Percentiles rank a stretch among this genome's conserved stretches.
Conservation (phyloP, 805 yeast species). For the Metschnikowia shivogae region DNA sequence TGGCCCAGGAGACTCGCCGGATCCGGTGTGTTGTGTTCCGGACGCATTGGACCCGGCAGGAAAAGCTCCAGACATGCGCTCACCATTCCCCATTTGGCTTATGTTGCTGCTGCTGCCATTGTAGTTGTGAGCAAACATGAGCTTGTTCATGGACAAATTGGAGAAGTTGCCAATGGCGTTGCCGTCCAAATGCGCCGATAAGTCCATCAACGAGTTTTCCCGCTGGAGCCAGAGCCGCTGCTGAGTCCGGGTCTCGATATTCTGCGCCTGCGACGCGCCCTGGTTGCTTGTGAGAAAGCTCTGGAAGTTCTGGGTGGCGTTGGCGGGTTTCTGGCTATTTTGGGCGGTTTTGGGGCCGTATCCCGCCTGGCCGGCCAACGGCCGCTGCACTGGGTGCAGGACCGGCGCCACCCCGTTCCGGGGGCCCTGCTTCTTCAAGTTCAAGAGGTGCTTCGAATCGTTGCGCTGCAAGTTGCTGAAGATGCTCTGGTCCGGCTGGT, state of each 20-base stretch:
- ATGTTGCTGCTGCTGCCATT: conserved; percentile 16
- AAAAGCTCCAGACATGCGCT: neutral
- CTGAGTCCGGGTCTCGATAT: conserved; percentile 66
- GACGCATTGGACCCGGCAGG: neutral
- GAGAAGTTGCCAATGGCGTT: conserved; percentile 33
- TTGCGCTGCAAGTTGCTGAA: conserved; percentile 40
- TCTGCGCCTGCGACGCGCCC: conserved; percentile 6
- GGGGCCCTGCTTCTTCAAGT: conserved; percentile 19
- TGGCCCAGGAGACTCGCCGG: neutral
- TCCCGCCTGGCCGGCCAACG: conserved; percentile 2
- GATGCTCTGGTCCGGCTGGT: conserved; percentile 41
- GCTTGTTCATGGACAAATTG: conserved; percentile 34
- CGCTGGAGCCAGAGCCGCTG: conserved; percentile 81
- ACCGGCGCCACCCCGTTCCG: neutral
- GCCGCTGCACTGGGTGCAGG: neutral
- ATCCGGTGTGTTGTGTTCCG: neutral
- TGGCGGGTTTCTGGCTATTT: neutral
- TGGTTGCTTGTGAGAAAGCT: conserved; percentile 27
- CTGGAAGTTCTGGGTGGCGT: conserved; percentile 24
- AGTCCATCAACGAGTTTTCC: conserved; percentile 65
- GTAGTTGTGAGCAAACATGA: conserved; percentile 36
- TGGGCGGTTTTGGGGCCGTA: neutral
- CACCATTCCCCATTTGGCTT: conserved; percentile 3
- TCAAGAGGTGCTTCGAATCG: conserved; percentile 30
- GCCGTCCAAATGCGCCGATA: conserved; percentile 32